Evolutionary conservation across 495 filamentous ascomycete species (phyloP), one percentile per base, ranked within the genome.

Genomic region (Aspergillus bridgeri): DNA sequence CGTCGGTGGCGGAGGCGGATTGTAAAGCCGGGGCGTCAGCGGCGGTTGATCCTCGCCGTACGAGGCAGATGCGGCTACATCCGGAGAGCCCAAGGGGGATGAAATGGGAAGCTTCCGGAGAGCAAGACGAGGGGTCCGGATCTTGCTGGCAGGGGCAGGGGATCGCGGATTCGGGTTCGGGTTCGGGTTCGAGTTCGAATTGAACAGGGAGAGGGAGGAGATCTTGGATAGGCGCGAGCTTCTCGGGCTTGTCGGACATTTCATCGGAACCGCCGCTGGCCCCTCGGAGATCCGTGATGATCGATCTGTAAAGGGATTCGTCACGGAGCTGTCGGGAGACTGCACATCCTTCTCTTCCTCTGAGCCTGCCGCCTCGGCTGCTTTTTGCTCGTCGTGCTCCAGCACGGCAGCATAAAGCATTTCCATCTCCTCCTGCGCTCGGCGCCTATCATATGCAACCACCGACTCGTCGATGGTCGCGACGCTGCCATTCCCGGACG

Each of bases 341-440:
- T 63, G 62, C 5, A 63, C 57, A 21, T 72, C 65, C 5, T 60
- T 66, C 22, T 69, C 60, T 19, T 69, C 57, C 18, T 59, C 54
- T 5, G 68, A 49, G 21, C 63, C 48, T 48, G 68, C 60, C 19
- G 60, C 9, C 3, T 57, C 65, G 1, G 73, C 73, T 52, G 83
- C 75, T 72, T 89, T 88, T 49, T 83, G 83, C 42, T 84, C 86
- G 71, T 95, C 90, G 51, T 93, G 88, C 72, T 89, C 90, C 89
- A 96, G 88, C 58, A 96, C 92, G 46, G 91, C 87, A 50, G 85
- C 89, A 68, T 97, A 97, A 63, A 97, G 84, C 69, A 89, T 86
- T 67, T 94, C 91, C 75, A 97, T 85, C 67, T 96, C 86, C 57
- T 83, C 78, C 67, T 92, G 86, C 66, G 87, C 83, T 69, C 84